Percentiles rank a stretch among this genome's conserved stretches.
Conservation (phyloP, 257 asterid species). For the Scutellaria galericulata region DNA sequence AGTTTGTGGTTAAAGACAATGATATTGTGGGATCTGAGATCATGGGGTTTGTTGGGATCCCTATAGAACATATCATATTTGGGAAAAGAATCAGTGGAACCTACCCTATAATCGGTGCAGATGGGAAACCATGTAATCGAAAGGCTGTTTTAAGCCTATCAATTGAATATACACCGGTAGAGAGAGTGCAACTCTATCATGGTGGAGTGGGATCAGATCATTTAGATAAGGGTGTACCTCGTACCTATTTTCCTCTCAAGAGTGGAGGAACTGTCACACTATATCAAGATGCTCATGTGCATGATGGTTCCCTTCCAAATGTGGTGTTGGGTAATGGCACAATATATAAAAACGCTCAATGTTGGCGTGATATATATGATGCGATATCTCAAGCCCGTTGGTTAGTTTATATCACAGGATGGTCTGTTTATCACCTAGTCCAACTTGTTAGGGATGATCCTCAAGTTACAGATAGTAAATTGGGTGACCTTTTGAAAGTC, state of each 20-base stretch:
- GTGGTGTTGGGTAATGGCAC: constrained; percentile 54
- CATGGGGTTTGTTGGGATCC: constrained; percentile 85
- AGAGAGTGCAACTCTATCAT: constrained; percentile 55
- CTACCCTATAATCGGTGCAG: constrained; percentile 61
- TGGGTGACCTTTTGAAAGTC: constrained; percentile 79
- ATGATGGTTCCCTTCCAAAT: constrained; percentile 55
- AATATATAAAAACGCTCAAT: constrained; percentile 53
- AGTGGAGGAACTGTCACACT: constrained; percentile 71
- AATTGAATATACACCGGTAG: constrained; percentile 69
- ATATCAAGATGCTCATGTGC: constrained; percentile 89
- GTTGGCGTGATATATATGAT: constrained; percentile 82
- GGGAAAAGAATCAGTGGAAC: constrained; percentile 61
- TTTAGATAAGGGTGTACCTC: constrained; percentile 64
- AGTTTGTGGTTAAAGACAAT: constrained; percentile 82
- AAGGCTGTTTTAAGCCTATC: constrained; percentile 75
- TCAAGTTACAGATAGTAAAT: constrained; percentile 39
- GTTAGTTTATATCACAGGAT: constrained; percentile 81
- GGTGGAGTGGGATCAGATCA: constrained; percentile 80
- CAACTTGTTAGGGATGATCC: constrained; percentile 76
- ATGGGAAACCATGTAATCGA: constrained; percentile 63
- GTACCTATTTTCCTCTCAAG: constrained; percentile 81
- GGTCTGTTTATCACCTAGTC: constrained; percentile 88
- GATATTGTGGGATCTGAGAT: constrained; percentile 86
- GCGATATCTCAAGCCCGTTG: constrained; percentile 79
- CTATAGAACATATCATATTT: constrained; percentile 57